These are phyloP conservation scores for Gaultheria prostrata DNA, from an alignment of 148 eudicot genomes.

Conservation along the genomic window DNA sequence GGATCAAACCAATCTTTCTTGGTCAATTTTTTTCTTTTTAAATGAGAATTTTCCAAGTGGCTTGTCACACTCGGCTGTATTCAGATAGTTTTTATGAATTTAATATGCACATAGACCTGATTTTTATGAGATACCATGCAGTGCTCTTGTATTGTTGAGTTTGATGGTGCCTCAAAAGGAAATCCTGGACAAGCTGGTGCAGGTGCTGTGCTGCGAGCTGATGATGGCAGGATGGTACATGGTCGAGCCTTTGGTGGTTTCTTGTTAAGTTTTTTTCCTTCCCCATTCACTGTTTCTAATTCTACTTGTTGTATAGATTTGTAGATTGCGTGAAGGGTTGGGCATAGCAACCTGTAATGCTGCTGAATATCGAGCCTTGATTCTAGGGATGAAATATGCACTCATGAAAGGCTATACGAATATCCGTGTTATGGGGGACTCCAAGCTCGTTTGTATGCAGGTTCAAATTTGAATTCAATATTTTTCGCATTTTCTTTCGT, in stretches of 20 bases:
- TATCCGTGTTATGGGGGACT: conserved; percentile 75
- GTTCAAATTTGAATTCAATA: conserved; percentile 28
- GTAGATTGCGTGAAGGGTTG: conserved; percentile 89
- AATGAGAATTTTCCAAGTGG: neutral
- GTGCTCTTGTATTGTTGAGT: conserved; percentile 71
- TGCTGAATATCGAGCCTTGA: conserved; percentile 85
- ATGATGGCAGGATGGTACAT: conserved; percentile 67
- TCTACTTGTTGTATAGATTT: conserved; percentile 38
- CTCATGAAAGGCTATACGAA: conserved; percentile 70
- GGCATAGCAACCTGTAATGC: conserved; percentile 73
- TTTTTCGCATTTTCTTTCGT: neutral
- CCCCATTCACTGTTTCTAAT: conserved; percentile 15
- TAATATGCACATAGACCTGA: neutral
- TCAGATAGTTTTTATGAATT: neutral
- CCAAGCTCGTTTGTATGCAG: conserved; percentile 97
- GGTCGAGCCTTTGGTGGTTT: conserved; percentile 6
- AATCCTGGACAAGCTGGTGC: conserved; percentile 98
- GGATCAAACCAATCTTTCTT: neutral
- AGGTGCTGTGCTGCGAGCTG: conserved; percentile 70
- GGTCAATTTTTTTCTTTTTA: neutral
- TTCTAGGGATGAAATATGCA: conserved; percentile 79
- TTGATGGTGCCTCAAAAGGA: conserved; percentile 98
- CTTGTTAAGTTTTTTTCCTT: neutral
- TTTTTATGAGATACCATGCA: conserved; percentile 31
- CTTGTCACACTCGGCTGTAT: conserved; percentile 3